Evolutionary conservation across 495 filamentous ascomycete species (phyloP).

Genomic region (Daldinia caldariorum): DNA sequence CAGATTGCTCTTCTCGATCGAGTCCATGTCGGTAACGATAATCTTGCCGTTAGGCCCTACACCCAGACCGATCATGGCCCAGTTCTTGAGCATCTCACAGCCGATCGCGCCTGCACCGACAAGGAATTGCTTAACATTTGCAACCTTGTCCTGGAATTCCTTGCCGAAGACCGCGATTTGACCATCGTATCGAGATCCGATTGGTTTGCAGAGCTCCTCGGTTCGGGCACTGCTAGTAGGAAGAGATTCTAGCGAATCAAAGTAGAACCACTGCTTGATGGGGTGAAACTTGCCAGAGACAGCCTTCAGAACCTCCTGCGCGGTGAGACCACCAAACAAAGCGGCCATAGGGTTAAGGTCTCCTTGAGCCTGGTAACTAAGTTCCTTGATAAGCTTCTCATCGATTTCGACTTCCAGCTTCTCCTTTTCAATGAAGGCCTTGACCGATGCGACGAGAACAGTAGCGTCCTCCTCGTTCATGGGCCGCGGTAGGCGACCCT

Average conservation of each 20-base stretch:
- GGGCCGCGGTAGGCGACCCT: conserved; percentile 79
- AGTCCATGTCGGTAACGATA: conserved; percentile 95
- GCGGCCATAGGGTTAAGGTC: conserved; percentile 92
- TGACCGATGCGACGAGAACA: conserved; percentile 77
- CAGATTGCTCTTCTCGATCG: conserved; percentile 98
- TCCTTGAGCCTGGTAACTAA: conserved; percentile 95
- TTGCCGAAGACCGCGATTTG: conserved; percentile 96
- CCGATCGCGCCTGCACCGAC: conserved; percentile 98
- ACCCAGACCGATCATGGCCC: conserved; percentile 97
- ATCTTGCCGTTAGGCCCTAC: conserved; percentile 90
- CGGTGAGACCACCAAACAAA: conserved; percentile 93
- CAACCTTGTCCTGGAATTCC: conserved; percentile 92
- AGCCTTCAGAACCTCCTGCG: conserved; percentile 96
- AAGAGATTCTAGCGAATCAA: conserved; percentile 95
- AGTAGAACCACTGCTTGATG: conserved; percentile 92
- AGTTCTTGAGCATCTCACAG: conserved; percentile 99
- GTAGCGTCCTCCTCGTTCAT: conserved; percentile 85
- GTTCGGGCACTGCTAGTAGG: conserved; percentile 76
- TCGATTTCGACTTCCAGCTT: conserved; percentile 81
- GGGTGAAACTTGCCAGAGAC: conserved; percentile 98
- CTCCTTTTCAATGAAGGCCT: conserved; percentile 73
- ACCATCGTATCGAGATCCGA: conserved; percentile 88
- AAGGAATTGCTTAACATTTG: conserved; percentile 88
- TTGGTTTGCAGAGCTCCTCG: conserved; percentile 87
- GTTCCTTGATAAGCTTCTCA: conserved; percentile 90